These are phyloP conservation scores for Verbascum thapsus DNA, from an alignment of 257 asterid genomes.

Conservation along the genomic window DNA sequence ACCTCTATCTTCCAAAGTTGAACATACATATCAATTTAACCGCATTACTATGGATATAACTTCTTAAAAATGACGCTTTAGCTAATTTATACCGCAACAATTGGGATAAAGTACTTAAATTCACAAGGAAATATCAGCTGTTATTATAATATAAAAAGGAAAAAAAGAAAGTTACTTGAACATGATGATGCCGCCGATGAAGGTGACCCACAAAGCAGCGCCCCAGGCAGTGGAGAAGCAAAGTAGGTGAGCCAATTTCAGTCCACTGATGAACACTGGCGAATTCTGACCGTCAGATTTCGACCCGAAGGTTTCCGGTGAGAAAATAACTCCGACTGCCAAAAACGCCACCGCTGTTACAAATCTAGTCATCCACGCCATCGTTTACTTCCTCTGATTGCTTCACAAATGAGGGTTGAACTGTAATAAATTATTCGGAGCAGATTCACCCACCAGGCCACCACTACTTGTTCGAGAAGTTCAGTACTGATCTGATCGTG, in stretches of 20 bases:
- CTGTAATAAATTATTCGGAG: background rate
- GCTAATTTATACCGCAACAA: background rate
- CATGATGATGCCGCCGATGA: slow-evolving; percentile 99
- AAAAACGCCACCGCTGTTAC: slow-evolving; percentile 73
- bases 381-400: slow-evolving; percentile 23
- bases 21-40: background rate
- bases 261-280: slow-evolving; percentile 44
- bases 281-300: slow-evolving; percentile 58
- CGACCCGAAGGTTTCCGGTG: slow-evolving; percentile 91
- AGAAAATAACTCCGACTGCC: slow-evolving; percentile 78
- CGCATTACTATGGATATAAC: background rate
- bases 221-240: slow-evolving; percentile 97
- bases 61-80: background rate
- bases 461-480: slow-evolving; percentile 26
- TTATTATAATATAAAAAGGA: background rate
- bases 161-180: slow-evolving; percentile 59
- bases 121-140: slow-evolving; percentile 4
- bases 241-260: slow-evolving; percentile 83
- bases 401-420: background rate
- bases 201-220: slow-evolving; percentile 96
- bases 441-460: background rate
- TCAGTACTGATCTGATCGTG: slow-evolving; percentile 2
- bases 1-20: background rate
- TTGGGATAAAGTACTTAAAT: background rate
- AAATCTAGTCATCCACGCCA: slow-evolving; percentile 91